Evolutionary conservation across 768 basidiomycete species (phyloP).

Genomic region (Lepiota brunneoincarnata): DNA sequence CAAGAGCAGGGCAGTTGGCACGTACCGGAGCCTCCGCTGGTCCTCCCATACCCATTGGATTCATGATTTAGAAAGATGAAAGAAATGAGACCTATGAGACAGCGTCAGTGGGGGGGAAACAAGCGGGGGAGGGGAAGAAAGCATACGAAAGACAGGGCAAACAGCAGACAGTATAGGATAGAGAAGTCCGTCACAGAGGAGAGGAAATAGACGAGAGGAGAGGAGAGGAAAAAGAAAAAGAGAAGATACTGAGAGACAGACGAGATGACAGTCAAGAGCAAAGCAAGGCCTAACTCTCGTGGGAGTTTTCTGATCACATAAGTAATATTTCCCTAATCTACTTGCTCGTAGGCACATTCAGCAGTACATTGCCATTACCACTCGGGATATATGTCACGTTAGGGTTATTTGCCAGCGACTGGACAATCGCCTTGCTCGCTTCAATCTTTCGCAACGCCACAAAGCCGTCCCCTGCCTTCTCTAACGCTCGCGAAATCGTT

Average conservation of each 20-base stretch:
- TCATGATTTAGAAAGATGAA: slow-evolving; percentile 67
- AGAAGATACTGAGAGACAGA: slow-evolving; percentile 45
- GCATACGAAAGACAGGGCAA: slow-evolving; percentile 52
- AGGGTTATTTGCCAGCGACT: slow-evolving; percentile 71
- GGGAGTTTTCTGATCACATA: slow-evolving; percentile 37
- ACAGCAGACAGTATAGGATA: slow-evolving; percentile 47
- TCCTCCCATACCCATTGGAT: slow-evolving; percentile 69
- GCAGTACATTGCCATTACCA: slow-evolving; percentile 71
- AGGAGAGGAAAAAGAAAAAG: slow-evolving; percentile 45
- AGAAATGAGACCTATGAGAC: slow-evolving; percentile 46
- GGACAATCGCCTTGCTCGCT: slow-evolving; percentile 95
- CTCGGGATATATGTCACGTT: slow-evolving; percentile 92
- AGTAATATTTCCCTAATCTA: slow-evolving; percentile 21
- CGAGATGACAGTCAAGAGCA: slow-evolving; percentile 47
- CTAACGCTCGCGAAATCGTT: slow-evolving; percentile 87
- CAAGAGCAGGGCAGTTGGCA: slow-evolving; percentile 27
- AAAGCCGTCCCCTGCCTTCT: slow-evolving; percentile 95
- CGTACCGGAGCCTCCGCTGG: slow-evolving; percentile 78
- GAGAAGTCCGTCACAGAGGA: slow-evolving; percentile 56
- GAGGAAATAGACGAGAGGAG: slow-evolving; percentile 45
- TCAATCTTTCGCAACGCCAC: slow-evolving; percentile 95
- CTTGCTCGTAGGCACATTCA: slow-evolving; percentile 74
- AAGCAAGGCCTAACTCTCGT: slow-evolving; percentile 32
- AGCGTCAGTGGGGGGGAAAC: slow-evolving; percentile 10
- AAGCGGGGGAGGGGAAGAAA: slow-evolving; percentile 14